Evolutionary conservation across 192 early-diverging fungal genomes (phyloP), one percentile per base, ranked within the genome.

Genomic region (Rhizoclosmatium sp.): DNA sequence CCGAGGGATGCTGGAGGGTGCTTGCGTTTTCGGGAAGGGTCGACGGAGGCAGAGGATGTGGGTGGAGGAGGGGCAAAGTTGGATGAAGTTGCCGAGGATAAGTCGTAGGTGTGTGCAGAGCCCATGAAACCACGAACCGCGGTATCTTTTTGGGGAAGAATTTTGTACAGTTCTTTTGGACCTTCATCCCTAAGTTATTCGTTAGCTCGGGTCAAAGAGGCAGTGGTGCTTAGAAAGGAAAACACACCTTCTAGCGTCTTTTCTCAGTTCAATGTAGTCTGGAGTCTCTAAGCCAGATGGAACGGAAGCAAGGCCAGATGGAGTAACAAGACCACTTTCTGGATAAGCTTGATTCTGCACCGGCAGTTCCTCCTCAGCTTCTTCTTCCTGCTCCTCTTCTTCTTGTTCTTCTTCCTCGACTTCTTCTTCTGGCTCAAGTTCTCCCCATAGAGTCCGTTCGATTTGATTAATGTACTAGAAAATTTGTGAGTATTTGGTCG

Each of bases 91-190:
- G 82, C 42, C 31, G 84, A 75, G 44, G 86, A 81, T 31, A 99
- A 76, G 75, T 97, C 93, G 77, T 99, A 99, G 2, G 92, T 92
- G 79, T 95, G 95, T 78, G 94, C 91, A 47, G 94, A 95, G 23
- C 95, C 97, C 97, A 99, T 98, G 80, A 99, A 94, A 4, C 80
- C 95, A 1, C 89, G 87, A 66, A 93, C 86, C 49, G 83, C 79
- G 40, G 71, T 76, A 56, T 92, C 87, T 47, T 89, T 88, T 71
- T 95, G 90, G 40, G 93, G 94, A 40, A 99, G 74, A n/a, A 99
- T 92, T n/a, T 91, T 93, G 83, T 97, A 98, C 19, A 99, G 86
- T 64, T 76, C 88, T 83, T 81, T 88, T 58, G 73, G 88, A 76
- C 47, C 79, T 54, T 83, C 82, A 71, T 86, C 87, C 67, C 78